Conservation (phyloP, 2,329 filamentous ascomycete genomes). For the Colletotrichum phormii region DNA sequence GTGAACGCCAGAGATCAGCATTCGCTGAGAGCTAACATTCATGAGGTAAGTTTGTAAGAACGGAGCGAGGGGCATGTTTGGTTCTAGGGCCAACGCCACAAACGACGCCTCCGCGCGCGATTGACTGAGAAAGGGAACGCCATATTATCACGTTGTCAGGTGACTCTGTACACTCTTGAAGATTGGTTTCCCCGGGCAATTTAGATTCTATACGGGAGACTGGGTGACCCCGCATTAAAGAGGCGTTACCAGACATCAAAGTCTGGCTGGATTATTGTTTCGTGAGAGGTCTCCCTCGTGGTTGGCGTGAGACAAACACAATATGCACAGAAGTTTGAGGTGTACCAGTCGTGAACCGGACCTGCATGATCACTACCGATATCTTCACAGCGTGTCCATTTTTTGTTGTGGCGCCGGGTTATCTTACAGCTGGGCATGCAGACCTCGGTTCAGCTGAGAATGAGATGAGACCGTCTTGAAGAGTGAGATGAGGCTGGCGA, state of each 20-base stretch:
- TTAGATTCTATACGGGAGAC: not conserved
- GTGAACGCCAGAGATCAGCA: not conserved
- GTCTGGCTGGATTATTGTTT: not conserved
- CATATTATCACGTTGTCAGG: constrained; percentile 1
- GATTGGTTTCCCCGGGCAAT: not conserved
- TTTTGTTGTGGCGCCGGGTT: not conserved
- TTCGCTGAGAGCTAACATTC: not conserved
- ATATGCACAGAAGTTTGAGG: not conserved
- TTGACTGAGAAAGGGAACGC: not conserved
- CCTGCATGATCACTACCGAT: not conserved
- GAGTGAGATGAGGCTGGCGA: not conserved
- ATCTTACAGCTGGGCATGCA: not conserved
- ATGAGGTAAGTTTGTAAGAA: not conserved
- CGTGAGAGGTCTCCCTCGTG: not conserved
- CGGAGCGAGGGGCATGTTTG: not conserved
- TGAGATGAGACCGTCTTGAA: not conserved
- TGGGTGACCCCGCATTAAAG: not conserved
- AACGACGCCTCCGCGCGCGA: not conserved
- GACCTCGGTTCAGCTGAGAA: not conserved
- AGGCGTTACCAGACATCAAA: not conserved
- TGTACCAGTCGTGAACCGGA: not conserved
- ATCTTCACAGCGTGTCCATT: not conserved
- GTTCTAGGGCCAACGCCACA: not conserved
- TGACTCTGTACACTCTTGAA: not conserved
- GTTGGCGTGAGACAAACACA: not conserved